Evolutionary conservation across 164 flowering plant species (phyloP), one percentile per base, ranked within the genome.

Genomic region (Chloranthus sessilifolius): DNA sequence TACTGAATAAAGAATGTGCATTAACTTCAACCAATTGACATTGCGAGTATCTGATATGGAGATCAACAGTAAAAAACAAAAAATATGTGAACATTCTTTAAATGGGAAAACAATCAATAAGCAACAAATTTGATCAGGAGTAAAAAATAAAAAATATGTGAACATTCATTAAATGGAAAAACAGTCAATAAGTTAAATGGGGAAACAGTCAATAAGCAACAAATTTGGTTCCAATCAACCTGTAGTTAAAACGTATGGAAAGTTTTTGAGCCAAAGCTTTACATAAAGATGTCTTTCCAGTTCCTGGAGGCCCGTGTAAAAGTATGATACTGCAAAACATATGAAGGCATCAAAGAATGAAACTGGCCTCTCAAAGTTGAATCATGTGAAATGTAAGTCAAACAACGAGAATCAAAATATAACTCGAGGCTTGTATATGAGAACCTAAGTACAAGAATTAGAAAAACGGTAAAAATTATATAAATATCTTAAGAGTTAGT

Each of bases 231-330:
- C 4, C 33, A 23, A 31, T 16, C 30, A 46, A 88, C 96, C 96
- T 89, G 53, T 75, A 61, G 64, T 63, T 82, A 39, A 86, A 87
- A 63, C 90, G 79, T 48, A 94, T 85, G 5, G 99, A 78, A 43
- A 89, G 83, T 62, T 94, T 94, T 58, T 94, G 99, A 53, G 97
- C 99, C 68, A 94, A 60, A 39, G 99, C 96, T 71, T 89, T 94
- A 57, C 99, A 94, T 50, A 94, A 65, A 36, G 99, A 94, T 57
- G 99, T 94, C 54, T 94, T 94, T 50, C 99, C 99, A 47, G 99
- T 94, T 21, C 99, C 99, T 33, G 99, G 99, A 51, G 99, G 99
- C 59, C 99, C 99, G 71, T 94, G 99, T 63, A 94, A 71, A 50
- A 94, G 95, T 63, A 94, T 60, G 51, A 94, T 83, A 55, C 99